Evolutionary conservation across 768 basidiomycete genomes (phyloP).

Genomic region (Pilatotrama ljubarskyi): DNA sequence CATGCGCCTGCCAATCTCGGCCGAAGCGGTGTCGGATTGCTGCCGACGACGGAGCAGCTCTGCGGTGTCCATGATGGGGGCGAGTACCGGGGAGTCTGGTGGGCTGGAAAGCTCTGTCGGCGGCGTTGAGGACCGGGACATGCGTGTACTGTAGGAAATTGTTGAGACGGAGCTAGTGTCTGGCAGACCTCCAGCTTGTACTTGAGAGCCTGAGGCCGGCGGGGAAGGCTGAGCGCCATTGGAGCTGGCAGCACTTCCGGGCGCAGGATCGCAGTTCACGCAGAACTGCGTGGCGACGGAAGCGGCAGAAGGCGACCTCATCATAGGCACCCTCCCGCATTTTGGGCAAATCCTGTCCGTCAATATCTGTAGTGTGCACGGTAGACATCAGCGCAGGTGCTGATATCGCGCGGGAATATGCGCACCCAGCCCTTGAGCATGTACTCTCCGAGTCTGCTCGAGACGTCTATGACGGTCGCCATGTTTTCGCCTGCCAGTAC

Average conservation of each 20-base stretch:
- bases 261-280: constrained; percentile 52
- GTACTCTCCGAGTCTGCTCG: constrained; percentile 64
- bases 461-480: constrained; percentile 55
- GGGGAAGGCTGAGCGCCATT: neutral
- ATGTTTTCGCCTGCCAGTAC: constrained; percentile 37
- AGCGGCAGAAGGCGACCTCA: constrained; percentile 65
- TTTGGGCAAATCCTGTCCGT: constrained; percentile 66
- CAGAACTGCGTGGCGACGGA: constrained; percentile 47
- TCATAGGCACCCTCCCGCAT: constrained; percentile 64
- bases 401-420: neutral
- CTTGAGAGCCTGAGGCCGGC: neutral
- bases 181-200: neutral
- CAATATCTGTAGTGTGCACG: constrained; percentile 46
- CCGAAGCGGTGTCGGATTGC: constrained; percentile 79
- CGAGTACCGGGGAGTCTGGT: constrained; percentile 62
- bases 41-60: constrained; percentile 67
- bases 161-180: constrained; percentile 11
- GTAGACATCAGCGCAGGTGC: constrained; percentile 1
- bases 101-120: constrained; percentile 71
- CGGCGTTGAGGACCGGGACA: constrained; percentile 71
- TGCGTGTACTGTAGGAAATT: constrained; percentile 45
- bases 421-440: constrained; percentile 80
- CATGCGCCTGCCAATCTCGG: constrained; percentile 75
- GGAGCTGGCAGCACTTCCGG: constrained; percentile 2
- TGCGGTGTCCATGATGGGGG: constrained; percentile 64